These are phyloP conservation scores for Tylopilus sp. DNA, from an alignment of 768 basidiomycete genomes.

Conservation along the genomic window DNA sequence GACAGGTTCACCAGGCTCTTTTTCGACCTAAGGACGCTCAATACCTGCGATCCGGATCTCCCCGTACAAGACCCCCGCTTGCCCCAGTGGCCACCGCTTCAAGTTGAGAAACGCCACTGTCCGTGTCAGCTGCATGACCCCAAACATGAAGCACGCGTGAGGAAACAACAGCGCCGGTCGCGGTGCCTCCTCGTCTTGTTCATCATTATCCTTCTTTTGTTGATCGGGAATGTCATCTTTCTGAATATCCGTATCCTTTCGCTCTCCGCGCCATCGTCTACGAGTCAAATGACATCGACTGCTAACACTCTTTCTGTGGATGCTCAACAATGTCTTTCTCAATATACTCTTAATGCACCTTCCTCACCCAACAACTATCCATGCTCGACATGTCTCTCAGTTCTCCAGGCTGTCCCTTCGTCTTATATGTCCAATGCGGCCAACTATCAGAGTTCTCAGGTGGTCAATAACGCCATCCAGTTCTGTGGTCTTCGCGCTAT, in stretches of 20 bases:
- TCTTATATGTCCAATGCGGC: conserved; percentile 28
- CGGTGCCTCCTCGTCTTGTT: conserved; percentile 32
- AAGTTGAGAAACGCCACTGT: conserved; percentile 35
- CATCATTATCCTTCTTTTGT: conserved; percentile 39
- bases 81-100: conserved; percentile 38
- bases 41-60: conserved; percentile 21
- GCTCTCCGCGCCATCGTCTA: conserved; percentile 8
- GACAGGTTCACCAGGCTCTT: conserved; percentile 37
- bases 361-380: conserved; percentile 42
- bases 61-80: conserved; percentile 23
- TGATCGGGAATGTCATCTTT: conserved; percentile 40
- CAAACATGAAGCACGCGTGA: conserved; percentile 16
- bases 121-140: conserved; percentile 23
- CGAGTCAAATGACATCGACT: conserved; percentile 23
- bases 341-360: conserved; percentile 45
- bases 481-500: conserved; percentile 47
- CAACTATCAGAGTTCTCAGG: conserved; percentile 33
- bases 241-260: conserved; percentile 36
- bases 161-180: conserved; percentile 31
- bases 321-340: conserved; percentile 43
- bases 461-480: conserved; percentile 38
- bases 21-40: conserved; percentile 34
- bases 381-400: conserved; percentile 43
- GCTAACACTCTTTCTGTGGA: conserved; percentile 34
- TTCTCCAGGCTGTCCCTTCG: conserved; percentile 37